Conservation (phyloP, 345 rosid species). For the Rhodamnia rubescens region DNA sequence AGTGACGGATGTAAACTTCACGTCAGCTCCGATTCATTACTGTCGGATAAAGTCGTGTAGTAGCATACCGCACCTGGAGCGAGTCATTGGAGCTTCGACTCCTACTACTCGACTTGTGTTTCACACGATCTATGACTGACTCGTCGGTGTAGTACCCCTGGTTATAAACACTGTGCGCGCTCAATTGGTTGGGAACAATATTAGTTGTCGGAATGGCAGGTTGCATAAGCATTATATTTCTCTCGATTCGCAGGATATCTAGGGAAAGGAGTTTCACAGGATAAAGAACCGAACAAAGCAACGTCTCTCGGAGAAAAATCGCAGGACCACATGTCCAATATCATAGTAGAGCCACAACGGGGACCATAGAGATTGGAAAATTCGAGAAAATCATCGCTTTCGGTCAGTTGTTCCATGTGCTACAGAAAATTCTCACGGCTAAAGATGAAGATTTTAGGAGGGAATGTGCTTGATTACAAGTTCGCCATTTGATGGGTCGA, state of each 20-base stretch:
- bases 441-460: slow-evolving; percentile 9
- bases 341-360: not conserved
- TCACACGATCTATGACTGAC: no score
- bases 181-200: no score
- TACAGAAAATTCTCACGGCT: not conserved
- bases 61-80: no score
- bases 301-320: not conserved
- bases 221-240: not conserved
- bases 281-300: not conserved
- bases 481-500: slow-evolving; percentile 55
- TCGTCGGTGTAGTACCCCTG: no score
- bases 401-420: not conserved
- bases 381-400: not conserved
- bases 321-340: not conserved
- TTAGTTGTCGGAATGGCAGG: not conserved
- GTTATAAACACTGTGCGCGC: no score
- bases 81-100: no score
- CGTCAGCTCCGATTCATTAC: no score
- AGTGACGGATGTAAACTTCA: no score
- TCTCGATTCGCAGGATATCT: no score
- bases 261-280: not conserved
- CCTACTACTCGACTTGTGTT: no score
- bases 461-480: slow-evolving; percentile 32
- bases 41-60: no score
- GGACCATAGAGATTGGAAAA: not conserved